Percentiles rank a stretch among this genome's conserved stretches.
Conservation (phyloP, 78 protist species). For the Dictyostelium firmibasis region DNA sequence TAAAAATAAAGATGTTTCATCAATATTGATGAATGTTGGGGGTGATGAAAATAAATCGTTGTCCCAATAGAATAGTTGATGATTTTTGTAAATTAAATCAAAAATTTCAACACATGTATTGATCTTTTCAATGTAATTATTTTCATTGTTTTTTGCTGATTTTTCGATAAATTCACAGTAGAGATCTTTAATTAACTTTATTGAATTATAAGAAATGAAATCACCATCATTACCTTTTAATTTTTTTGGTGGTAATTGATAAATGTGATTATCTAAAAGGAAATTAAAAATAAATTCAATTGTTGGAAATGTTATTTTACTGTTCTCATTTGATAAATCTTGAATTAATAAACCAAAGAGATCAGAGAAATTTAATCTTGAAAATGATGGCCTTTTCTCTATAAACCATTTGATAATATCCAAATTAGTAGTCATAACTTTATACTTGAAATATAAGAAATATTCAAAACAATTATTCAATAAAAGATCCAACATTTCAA, state of each 20-base stretch:
- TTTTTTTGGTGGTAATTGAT: conserved; percentile 6
- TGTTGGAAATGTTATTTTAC: not conserved
- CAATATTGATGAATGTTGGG: not conserved
- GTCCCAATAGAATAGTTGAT: not conserved
- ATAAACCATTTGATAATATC: not conserved
- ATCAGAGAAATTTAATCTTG: not conserved
- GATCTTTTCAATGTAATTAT: not conserved
- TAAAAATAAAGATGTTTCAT: not conserved
- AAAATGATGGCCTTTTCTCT: not conserved
- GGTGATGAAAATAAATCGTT: not conserved
- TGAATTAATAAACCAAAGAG: not conserved
- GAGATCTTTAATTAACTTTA: not conserved
- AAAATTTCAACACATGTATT: not conserved
- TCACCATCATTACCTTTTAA: not conserved
- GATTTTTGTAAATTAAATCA: not conserved
- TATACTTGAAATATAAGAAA: not conserved
- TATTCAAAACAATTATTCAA: not conserved
- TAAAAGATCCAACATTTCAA: not conserved
- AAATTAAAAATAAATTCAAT: not conserved
- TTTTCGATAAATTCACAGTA: not conserved
- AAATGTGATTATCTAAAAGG: not conserved
- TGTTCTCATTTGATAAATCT: not conserved
- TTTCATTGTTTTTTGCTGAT: not conserved
- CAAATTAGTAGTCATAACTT: not conserved
- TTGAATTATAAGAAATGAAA: not conserved